Percentiles rank a stretch among this genome's conserved stretches.
Conservation (phyloP, 2,329 filamentous ascomycete species). For the Mycosphaerella sp. region DNA sequence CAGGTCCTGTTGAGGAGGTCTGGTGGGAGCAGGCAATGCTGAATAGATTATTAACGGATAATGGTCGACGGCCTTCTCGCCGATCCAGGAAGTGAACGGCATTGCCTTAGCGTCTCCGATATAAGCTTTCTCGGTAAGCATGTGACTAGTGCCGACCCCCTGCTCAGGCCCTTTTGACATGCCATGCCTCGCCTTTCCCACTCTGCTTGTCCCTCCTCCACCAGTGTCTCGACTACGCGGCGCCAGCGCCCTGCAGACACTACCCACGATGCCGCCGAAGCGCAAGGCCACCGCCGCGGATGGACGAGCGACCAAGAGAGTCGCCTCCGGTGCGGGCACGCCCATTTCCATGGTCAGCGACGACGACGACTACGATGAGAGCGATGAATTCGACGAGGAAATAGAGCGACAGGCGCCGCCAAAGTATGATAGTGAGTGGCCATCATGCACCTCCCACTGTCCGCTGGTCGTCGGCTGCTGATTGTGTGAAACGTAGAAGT, state of each 20-base stretch:
- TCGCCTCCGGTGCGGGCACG: conserved; percentile 38
- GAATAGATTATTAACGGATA: no score
- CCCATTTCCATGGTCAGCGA: conserved; percentile 51
- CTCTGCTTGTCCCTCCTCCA: not conserved
- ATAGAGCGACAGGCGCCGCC: conserved; percentile 17
- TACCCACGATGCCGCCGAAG: conserved; percentile 34
- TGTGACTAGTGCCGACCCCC: not conserved
- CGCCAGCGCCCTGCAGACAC: not conserved
- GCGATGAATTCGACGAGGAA: conserved; percentile 28
- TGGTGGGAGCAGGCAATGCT: no score
- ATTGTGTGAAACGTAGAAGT: conserved; percentile 30
- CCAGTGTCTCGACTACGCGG: not conserved
- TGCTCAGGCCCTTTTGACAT: no score
- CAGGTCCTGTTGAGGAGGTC: no score
- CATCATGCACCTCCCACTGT: conserved; percentile 9
- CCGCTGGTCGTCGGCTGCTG: conserved; percentile 20
- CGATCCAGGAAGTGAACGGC: conserved; percentile 3
- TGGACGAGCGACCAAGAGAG: conserved; percentile 34
- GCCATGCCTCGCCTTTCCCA: not conserved
- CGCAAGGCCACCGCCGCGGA: conserved; percentile 35
- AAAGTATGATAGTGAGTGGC: conserved; percentile 39
- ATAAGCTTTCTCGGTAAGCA: conserved; percentile 6
- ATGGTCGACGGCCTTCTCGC: conserved; percentile 1
- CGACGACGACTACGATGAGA: conserved; percentile 53
- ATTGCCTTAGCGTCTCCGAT: not conserved